Evolutionary conservation across 2,329 filamentous ascomycete species (phyloP), one percentile per base, ranked within the genome.

Genomic region (Aureobasidium zeae): DNA sequence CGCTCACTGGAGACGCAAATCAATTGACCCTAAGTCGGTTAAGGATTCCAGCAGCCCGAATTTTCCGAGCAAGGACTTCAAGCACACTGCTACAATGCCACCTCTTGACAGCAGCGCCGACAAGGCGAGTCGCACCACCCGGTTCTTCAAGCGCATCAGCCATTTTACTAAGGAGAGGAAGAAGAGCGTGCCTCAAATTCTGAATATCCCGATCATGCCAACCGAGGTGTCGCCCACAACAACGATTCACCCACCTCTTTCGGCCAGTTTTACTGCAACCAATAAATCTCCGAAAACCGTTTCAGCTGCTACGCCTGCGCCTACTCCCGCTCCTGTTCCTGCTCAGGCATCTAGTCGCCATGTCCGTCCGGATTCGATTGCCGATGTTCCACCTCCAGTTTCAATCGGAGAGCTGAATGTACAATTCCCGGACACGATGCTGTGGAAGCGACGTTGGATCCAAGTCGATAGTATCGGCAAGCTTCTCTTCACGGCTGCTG

Each of bases 401-500:
- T 79, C 82, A 49, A 74, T 94, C 62, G 86, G 88, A 36, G 86
- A 95, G 56, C 81, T 98, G 50, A 96, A 98, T 55, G 85, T 96
- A 9, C 91, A 98, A 60, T 95, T 98, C 60, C 91, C 91, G 0
- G 89, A 96, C 59, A 94, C 86, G 44, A 72, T 98, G 34, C 73
- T 98, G 10, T 98, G 91, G 91, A 98, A 96, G 68, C 83, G 89
- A 44, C 79, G 91, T 48, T 87, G 82, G 56, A 79, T 95, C 64
- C 82, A 82, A 51, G 77, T 98, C 45, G 88, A 96, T 61, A 77
- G 79, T 7, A 73, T 83, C 48, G 91, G 89, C 13, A 87, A 83
- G 63, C 68, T 98, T 28, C 80, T 94, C 46, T 73, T 98, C 49
- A 84, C 81, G 30, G 73, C 80, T 7, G 74, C 81, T 13, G 78